Evolutionary conservation across 2,329 filamentous ascomycete species (phyloP).

Genomic region (Akanthomyces dipterigenus): DNA sequence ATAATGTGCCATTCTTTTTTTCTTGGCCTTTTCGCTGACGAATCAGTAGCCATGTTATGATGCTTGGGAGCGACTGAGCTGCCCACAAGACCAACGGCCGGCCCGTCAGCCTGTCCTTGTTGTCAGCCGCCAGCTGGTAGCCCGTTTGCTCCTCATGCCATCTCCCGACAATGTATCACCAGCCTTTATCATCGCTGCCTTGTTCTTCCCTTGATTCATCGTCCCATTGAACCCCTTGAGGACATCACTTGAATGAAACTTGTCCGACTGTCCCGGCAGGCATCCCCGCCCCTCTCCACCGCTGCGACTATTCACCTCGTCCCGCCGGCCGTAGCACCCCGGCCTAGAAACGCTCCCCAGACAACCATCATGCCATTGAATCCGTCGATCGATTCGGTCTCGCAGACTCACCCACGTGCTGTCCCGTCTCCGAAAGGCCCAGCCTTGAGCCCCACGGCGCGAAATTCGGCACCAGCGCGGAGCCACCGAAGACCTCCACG

Average conservation of each 20-base stretch:
- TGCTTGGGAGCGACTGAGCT: no score
- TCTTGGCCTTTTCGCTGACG: background rate
- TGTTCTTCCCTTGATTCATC: no score
- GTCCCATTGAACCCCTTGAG: background rate
- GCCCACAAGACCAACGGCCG: background rate
- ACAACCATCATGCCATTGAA: background rate
- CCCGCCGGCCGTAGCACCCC: background rate
- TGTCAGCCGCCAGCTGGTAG: background rate
- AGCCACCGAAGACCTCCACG: background rate
- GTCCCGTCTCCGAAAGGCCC: background rate
- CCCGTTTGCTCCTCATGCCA: background rate
- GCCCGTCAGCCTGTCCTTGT: background rate
- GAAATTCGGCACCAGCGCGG: background rate
- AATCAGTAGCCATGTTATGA: no score
- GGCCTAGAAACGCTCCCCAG: background rate
- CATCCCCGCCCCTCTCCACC: background rate
- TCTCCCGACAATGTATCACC: background rate
- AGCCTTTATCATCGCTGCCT: background rate
- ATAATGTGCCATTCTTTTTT: background rate
- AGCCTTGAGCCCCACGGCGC: no score
- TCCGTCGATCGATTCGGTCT: background rate
- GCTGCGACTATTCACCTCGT: background rate
- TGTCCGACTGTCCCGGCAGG: background rate
- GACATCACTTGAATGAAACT: background rate
- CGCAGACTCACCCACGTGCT: background rate